phyloP scores from a whole-genome alignment of 2,329 filamentous ascomycete species.

The Diaporthe destruens region DNA sequence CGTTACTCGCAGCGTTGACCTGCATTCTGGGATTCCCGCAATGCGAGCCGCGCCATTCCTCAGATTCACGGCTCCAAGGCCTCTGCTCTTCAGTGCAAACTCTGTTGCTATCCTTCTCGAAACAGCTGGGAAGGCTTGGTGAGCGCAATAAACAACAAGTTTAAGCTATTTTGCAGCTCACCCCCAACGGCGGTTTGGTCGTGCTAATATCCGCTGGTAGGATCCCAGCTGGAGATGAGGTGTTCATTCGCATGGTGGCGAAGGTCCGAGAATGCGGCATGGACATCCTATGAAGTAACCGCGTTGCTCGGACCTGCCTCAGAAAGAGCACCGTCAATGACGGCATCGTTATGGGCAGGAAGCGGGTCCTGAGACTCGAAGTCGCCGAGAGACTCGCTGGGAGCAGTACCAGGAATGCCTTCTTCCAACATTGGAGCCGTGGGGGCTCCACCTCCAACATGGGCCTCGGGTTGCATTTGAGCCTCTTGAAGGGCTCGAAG shows the following conservation, averaged over 20 bases:
- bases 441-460: constrained; percentile 23
- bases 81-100: neutral
- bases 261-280: constrained; percentile 10
- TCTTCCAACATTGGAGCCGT: constrained; percentile 39
- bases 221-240: neutral
- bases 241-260: neutral
- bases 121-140: neutral
- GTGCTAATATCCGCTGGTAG: neutral
- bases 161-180: neutral
- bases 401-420: constrained; percentile 12
- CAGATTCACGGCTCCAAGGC: neutral
- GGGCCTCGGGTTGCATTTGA: constrained; percentile 37
- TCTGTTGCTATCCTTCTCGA: neutral
- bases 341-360: neutral
- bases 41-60: neutral
- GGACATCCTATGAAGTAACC: constrained; percentile 22
- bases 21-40: neutral
- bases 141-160: neutral
- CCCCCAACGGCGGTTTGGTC: neutral
- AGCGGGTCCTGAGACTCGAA: constrained; percentile 22
- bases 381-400: constrained; percentile 36
- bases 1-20: neutral
- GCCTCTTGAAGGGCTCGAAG: constrained; percentile 40
- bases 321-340: constrained; percentile 21
- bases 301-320: constrained; percentile 35